Base-by-base conservation (phyloP, 441 rosid genomes). In the Gossypium gossypioides region DNA sequence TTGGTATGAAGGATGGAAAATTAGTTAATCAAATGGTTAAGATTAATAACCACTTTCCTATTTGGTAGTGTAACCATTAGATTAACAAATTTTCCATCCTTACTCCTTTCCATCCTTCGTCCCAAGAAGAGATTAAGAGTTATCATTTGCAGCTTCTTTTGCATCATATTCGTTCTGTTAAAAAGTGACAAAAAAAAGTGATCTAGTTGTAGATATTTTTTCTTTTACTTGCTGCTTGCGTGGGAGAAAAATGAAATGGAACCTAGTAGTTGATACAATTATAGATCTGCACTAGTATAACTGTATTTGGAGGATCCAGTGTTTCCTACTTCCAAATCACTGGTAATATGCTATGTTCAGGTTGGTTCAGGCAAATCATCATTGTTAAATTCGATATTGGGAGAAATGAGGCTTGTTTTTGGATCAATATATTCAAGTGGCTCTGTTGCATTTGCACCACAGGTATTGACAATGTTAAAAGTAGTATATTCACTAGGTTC, bases 361-460 rank as follows among this genome's bases (percentile, higher is more conserved):
- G 99, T 94, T 64, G 97, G 99, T 74, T 92, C 97, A 51, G 99
- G 99, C 68, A 92, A 94, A 85, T 92, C 99, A 74, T 92, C 99
- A 60, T 81, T 94, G 81, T 75, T 94, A 79, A 81, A 85, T 82
- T 84, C 90, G 34, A 77, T 94, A 37, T 69, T 94, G 78, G 93
- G 94, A 3, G 99, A 92, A 81, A 88, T 77, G 88, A 76, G 48
- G 76, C 84, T 88, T 62, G 79, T 89, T 73, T 82, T 57, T 75
- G 99, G 99, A 75, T 87, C 86, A 58, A 77, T 88, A 68, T 69
- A 67, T 68, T 80, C 84, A 75, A 78, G 76, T 74, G 94, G 93
- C 75, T 87, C 94, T 62, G 73, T 84, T 19, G 91, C 93, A 75
- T 94, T 90, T 76, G 97, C 92, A 50, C 93, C 99, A 32, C 99